A percentile compares a stretch with the other conserved stretches of the same genome.
phyloP scores from a whole-genome alignment of 2,329 filamentous ascomycete genomes.

The Stachybotrys elegans region DNA sequence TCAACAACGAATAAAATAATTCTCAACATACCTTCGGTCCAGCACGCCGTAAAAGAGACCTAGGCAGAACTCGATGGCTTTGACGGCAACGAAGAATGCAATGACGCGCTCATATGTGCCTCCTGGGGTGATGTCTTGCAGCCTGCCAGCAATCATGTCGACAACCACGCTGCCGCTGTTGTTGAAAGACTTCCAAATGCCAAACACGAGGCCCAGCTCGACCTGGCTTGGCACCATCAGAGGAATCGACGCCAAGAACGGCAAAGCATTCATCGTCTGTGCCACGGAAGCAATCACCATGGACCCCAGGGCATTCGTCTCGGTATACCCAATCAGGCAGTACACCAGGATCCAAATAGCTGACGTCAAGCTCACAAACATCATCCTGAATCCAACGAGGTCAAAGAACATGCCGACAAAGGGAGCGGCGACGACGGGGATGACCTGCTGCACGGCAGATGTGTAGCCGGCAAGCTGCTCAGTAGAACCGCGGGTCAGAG shows the following conservation, averaged over 20 bases:
- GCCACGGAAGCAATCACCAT: constrained; percentile 20
- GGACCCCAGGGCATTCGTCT: too few species aligned
- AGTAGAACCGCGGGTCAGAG: constrained; percentile 15
- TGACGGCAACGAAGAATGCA: constrained; percentile 17
- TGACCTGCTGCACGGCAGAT: constrained; percentile 19
- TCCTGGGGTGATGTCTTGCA: constrained; percentile 20
- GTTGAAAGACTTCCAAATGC: constrained; percentile 22
- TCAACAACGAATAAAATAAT: too few species aligned
- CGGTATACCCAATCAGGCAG: too few species aligned
- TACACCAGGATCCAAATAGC: too few species aligned
- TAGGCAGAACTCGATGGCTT: constrained; percentile 20
- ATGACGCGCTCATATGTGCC: constrained; percentile 18
- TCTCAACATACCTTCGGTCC: too few species aligned
- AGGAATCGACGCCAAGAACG: constrained; percentile 19
- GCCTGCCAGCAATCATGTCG: constrained; percentile 19
- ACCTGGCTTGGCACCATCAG: constrained; percentile 16
- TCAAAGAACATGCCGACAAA: constrained; percentile 15
- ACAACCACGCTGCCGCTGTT: constrained; percentile 20
- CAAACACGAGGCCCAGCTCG: constrained; percentile 18
- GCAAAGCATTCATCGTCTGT: constrained; percentile 19
- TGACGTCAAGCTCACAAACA: constrained; percentile 14
- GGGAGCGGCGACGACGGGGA: constrained; percentile 18
- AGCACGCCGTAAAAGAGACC: constrained; percentile 19
- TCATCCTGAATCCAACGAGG: constrained; percentile 19
- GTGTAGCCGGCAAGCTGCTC: constrained; percentile 21